Percentiles rank a stretch among this genome's conserved stretches.
These are phyloP conservation scores for Coemansia sp. DNA, from an alignment of 192 early-diverging fungal genomes.

Conservation along the genomic window DNA sequence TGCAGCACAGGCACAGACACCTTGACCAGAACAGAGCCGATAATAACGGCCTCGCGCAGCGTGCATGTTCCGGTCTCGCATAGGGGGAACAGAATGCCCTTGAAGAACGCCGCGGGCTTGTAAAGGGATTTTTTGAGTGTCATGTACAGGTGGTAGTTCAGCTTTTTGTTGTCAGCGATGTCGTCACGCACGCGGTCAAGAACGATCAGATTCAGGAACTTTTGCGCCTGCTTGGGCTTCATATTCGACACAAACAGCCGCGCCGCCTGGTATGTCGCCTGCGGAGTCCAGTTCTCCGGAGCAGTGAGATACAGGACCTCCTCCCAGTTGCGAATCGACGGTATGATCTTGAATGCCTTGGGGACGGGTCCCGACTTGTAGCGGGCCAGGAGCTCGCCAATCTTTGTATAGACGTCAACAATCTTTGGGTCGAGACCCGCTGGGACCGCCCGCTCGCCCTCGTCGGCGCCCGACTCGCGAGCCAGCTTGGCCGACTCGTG, in stretches of 20 bases:
- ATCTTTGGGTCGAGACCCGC: constrained; percentile 81
- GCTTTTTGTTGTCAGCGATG: constrained; percentile 94
- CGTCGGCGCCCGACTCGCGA: background rate
- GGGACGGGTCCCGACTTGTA: constrained; percentile 95
- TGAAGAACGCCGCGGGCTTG: constrained; percentile 97
- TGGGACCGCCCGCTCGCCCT: constrained; percentile 19
- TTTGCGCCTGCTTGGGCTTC: constrained; percentile 87
- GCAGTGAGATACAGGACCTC: constrained; percentile 89
- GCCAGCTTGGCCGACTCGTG: constrained; percentile 53
- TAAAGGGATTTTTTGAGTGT: constrained; percentile 94
- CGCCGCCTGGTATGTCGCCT: constrained; percentile 94
- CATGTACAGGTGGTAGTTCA: constrained; percentile 97
- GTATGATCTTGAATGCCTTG: constrained; percentile 99
- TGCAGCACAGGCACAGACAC: constrained; percentile 94
- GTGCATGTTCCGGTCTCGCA: constrained; percentile 90
- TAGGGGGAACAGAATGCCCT: constrained; percentile 93
- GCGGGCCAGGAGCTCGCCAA: constrained; percentile 81
- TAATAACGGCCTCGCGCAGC: constrained; percentile 92
- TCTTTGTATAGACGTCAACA: constrained; percentile 84
- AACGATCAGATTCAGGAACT: constrained; percentile 84
- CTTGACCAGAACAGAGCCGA: constrained; percentile 87
- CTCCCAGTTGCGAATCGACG: constrained; percentile 94
- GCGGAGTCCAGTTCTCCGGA: constrained; percentile 93
- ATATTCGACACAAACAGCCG: constrained; percentile 97
- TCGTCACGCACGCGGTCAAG: constrained; percentile 92